Evolutionary conservation across 1,139 yeast genomes (phyloP), one percentile per base, ranked within the genome.

Genomic region (Kodamaea fungicola): DNA sequence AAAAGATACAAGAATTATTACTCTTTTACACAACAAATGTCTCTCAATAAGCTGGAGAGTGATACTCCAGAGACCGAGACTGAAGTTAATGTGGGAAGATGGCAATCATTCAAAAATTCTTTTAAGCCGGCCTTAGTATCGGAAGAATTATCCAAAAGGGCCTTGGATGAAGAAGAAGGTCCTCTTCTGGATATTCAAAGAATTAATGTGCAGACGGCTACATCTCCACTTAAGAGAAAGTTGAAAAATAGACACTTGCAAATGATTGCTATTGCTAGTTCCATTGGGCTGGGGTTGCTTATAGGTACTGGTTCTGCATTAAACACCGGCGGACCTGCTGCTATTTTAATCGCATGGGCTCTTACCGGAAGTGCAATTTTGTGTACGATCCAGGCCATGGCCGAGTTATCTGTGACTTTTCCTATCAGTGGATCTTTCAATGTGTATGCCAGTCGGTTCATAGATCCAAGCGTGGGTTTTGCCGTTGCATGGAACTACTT

Each of bases 291-390:
- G 39, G 62, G 62, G 4, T 44, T 35, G 38, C 52, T 56, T 34
- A 48, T 56, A 32, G 61, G 61, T 35, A 53, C 59, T 2, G 61
- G 60, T 7, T 42, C 50, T 23, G 57, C 57, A 6, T 48, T 56
- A 40, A 38, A 42, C 8, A 43, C 48, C 28, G 89, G 88, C 42
- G 86, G 86, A 54, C 82, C 94, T 2, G 63, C 55, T 8, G 78
- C 88, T 16, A 78, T 84, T 29, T 81, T 76, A 33, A 57, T 61
- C 31, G 64, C 63, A 6, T 61, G 63, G 61, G 51, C 56, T 1
- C 42, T 60, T 25, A 60, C 62, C 2, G 65, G 64, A 0, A 42
- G 54, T 27, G 57, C 60, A 12, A 58, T 61, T 30, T 57, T 55
- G 36, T 54, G 58, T 34, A 59, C 63, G n/a, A 57, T 61, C 46